Base-by-base conservation (phyloP, 1,284 basidiomycete species). In the Apiotrichum mycotoxinovorans region DNA sequence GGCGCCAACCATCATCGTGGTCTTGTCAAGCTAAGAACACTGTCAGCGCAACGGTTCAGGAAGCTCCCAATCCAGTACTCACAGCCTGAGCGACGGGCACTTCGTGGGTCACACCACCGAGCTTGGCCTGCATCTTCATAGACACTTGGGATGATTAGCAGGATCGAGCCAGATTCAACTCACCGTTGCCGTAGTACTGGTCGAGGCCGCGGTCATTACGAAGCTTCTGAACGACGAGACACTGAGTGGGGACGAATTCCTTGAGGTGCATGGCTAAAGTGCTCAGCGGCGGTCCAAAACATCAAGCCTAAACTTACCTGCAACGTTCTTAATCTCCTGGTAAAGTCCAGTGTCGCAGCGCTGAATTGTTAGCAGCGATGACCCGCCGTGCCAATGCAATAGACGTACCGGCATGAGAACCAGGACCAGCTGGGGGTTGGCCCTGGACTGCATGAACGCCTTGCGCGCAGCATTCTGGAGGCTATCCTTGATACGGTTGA, bases 111-210 rank as follows among this genome's bases (percentile, higher is more conserved):
- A 76, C 62, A 45, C 80, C 80, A n/a, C 77, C 76, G 38, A 81
- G 74, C 75, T 82, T 81, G 54, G 72, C 69, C 64, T 79, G 71
- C 58, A 77, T 62, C 62, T 78, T 78, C 74, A 78, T 74, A 7
- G 61, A 49, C 12, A 58, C 64, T 40, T 8, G 35, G 17, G 9
- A n/a, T n/a, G n/a, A 37, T 37, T n/a, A 40, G 38, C 38, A 20
- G 63, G 26, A 7, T 17, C 12, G 47, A 30, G 38, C 9, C 3
- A 50, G 26, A 41, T 43, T 38, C 41, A 25, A 43, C 62, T 67
- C 53, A 53, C 70, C 70, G 52, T 78, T 78, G 49, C 72, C 76
- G 22, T 71, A 72, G 70, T 80, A 81, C 66, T 80, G 79, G n/a
- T 72, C 73, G 10, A 76, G 52, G n/a, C 73, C 73, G 27, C 69